Evolutionary conservation across 2,329 filamentous ascomycete genomes (phyloP), one percentile per base, ranked within the genome.

Genomic region (Waltergamsia citrina): DNA sequence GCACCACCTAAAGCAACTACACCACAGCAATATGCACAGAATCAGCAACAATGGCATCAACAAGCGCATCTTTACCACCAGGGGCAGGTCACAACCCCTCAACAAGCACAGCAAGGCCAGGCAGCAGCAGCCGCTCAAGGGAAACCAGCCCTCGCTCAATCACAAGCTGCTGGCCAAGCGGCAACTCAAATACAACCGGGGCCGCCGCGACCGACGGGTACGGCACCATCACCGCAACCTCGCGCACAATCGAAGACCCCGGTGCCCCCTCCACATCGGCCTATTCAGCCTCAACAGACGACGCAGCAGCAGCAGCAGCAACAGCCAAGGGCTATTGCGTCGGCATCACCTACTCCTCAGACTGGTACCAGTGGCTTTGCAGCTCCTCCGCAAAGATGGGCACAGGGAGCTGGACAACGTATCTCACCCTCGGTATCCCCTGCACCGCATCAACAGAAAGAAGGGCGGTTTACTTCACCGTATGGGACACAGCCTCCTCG

Each of bases 161-260:
- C 59, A 29, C 62, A 62, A 34, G 41, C 48, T 32, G 40, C 53
- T 20, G 51, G 53, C 3, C 58, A 63, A 22, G 41, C 54, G 33
- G 50, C 52, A 10, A 47, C 59, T 5, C 52, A 57, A 5, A 21
- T 56, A 10, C 60, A 60, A 24, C 51, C 56, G 12, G 54, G 50
- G 4, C 51, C 53, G 14, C 47, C 49, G 24, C 48, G 49, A 15
- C 40, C 42, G 28, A 31, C 37, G n/a, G 41, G 40, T 11, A 46
- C 48, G 21, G 40, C 41, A 17, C 41, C 38, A 14, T 39, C 43
- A 27, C 50, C 48, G 12, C 53, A 51, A 31, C 39, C 39, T 35
- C 49, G 54, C 9, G 50, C 52, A 16, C 39, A 24, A 12, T 22
- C 37, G 14, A 37, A 53, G 7, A 56, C 58, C 10, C 52, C 53